phyloP scores from a whole-genome alignment of 768 basidiomycete genomes.

The Tulasnella sp. region DNA sequence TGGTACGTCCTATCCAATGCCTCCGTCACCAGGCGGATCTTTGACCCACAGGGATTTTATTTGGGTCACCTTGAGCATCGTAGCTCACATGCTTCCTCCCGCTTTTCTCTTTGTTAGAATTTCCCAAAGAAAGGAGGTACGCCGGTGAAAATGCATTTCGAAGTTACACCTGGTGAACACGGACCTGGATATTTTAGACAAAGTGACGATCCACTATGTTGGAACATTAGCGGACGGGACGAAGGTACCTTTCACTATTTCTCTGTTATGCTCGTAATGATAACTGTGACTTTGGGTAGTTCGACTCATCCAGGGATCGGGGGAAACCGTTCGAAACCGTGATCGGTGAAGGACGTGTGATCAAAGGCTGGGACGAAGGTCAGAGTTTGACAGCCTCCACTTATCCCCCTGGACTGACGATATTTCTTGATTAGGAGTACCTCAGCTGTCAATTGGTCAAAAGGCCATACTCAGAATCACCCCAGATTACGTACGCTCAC shows the following conservation, averaged over 20 bases:
- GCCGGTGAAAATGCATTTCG: slow-evolving; percentile 37
- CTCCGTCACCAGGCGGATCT: neutral
- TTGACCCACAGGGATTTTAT: neutral
- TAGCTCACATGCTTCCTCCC: neutral
- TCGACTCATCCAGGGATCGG: slow-evolving; percentile 48
- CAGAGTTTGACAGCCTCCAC: neutral
- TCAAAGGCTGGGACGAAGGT: slow-evolving; percentile 93
- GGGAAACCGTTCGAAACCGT: slow-evolving; percentile 63
- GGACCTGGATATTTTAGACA: slow-evolving; percentile 51
- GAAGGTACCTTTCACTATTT: neutral
- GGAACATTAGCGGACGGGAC: slow-evolving; percentile 56
- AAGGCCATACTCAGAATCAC: slow-evolving; percentile 69
- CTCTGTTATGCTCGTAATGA: neutral
- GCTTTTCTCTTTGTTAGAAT: slow-evolving; percentile 51
- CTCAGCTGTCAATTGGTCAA: slow-evolving; percentile 72
- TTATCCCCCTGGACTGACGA: too few relatives aligned
- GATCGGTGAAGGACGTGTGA: slow-evolving; percentile 84
- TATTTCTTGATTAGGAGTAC: slow-evolving; percentile 58
- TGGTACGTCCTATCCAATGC: neutral
- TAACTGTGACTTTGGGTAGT: slow-evolving; percentile 2
- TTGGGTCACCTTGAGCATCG: neutral
- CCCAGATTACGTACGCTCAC: slow-evolving; percentile 71
- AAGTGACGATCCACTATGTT: slow-evolving; percentile 75
- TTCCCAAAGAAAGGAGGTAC: slow-evolving; percentile 74
- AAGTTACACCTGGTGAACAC: neutral